phyloP scores from a whole-genome alignment of 202 grass and related monocot genomes.

The Cymbopogon flexuosus region DNA sequence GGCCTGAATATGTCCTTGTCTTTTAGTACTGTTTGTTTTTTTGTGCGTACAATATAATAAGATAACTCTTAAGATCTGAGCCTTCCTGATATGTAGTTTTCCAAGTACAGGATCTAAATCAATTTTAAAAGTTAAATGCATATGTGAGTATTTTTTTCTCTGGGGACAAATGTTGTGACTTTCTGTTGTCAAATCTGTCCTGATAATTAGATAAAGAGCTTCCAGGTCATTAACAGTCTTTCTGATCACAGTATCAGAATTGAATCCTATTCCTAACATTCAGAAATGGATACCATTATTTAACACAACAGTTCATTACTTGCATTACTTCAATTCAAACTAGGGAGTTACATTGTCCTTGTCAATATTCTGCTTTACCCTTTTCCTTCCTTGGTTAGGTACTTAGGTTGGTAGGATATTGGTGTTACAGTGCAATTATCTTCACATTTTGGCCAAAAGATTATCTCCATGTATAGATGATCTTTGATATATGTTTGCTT shows the following conservation, averaged over 20 bases:
- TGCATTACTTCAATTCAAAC: background rate
- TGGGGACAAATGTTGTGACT: background rate
- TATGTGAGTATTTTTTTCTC: background rate
- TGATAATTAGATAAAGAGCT: background rate
- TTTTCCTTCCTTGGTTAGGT: background rate
- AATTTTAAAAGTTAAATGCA: background rate
- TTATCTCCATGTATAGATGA: background rate
- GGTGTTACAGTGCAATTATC: background rate
- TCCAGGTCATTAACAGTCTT: background rate
- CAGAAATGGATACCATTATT: background rate
- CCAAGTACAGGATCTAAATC: background rate
- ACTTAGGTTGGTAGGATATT: background rate
- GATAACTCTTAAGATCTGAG: background rate
- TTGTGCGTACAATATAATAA: conserved; percentile 1
- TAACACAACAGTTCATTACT: background rate
- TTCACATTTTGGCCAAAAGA: background rate
- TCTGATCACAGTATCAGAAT: background rate
- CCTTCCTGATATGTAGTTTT: background rate
- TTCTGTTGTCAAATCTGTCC: background rate
- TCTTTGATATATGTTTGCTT: conserved; percentile 17
- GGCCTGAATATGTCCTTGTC: background rate
- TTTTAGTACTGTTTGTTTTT: background rate
- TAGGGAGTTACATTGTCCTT: background rate
- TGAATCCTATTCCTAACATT: background rate
- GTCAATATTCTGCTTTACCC: background rate